Evolutionary conservation across 345 rosid species (phyloP).

Genomic region (Draba incana): DNA sequence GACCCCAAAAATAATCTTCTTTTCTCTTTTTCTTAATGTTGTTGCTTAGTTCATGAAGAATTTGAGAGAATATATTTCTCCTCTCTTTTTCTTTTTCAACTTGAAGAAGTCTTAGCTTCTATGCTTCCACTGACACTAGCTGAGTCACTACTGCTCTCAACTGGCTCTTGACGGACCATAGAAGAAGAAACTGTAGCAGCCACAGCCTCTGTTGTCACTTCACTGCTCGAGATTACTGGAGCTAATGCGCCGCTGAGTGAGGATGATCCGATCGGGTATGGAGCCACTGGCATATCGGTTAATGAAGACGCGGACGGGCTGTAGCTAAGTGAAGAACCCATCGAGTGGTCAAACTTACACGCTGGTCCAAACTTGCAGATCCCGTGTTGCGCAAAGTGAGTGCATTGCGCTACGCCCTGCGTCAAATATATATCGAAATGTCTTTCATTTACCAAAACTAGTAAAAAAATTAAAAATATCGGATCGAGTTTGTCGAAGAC

Average conservation of each 20-base stretch:
- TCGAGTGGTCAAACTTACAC: conserved; percentile 88
- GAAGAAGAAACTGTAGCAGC: conserved; percentile 41
- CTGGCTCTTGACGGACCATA: conserved; percentile 46
- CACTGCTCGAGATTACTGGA: conserved; percentile 64
- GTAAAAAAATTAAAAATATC: neutral
- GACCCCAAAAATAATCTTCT: conserved; percentile 46
- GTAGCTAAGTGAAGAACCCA: conserved; percentile 65
- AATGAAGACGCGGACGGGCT: conserved; percentile 93
- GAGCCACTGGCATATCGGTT: conserved; percentile 87
- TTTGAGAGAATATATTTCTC: conserved; percentile 15
- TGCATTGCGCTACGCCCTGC: conserved; percentile 77
- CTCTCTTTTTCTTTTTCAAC: conserved; percentile 18
- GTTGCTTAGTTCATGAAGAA: conserved; percentile 37
- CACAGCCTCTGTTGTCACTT: conserved; percentile 51
- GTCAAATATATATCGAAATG: conserved; percentile 17
- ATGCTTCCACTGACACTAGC: conserved; percentile 41
- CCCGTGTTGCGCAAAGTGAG: conserved; percentile 66
- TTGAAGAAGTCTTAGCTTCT: conserved; percentile 43
- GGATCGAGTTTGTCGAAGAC: conserved; percentile 34
- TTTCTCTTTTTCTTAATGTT: conserved; percentile 34
- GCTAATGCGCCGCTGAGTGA: conserved; percentile 42
- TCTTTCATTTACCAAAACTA: neutral
- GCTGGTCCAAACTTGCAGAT: conserved; percentile 76
- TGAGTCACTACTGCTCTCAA: conserved; percentile 54
- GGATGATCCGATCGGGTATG: conserved; percentile 80